Conservation (phyloP, 805 yeast genomes). For the Candida railenensis region DNA sequence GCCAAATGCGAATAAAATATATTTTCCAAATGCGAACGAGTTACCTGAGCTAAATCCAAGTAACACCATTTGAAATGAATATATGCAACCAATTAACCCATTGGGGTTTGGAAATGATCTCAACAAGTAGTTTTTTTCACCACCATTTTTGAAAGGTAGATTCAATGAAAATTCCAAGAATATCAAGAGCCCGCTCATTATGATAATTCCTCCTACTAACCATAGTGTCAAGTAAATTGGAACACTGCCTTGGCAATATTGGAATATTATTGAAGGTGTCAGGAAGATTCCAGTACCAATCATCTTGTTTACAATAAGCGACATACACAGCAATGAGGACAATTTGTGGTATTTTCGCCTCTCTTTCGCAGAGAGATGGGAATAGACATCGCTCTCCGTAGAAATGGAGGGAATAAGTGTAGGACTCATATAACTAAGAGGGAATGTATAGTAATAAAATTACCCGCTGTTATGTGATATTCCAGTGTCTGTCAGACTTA, state of each 20-base stretch:
- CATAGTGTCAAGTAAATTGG: conserved; percentile 32
- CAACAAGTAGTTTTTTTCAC: conserved; percentile 40
- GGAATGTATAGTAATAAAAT: neutral
- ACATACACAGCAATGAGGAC: conserved; percentile 23
- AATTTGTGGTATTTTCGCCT: conserved; percentile 4
- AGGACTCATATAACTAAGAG: neutral
- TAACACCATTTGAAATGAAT: conserved; percentile 53
- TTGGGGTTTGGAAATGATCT: conserved; percentile 31
- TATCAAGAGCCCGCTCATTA: conserved; percentile 39
- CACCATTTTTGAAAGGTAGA: conserved; percentile 41
- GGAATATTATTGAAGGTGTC: conserved; percentile 41
- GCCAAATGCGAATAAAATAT: conserved; percentile 41
- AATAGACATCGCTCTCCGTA: conserved; percentile 1
- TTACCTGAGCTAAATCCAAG: conserved; percentile 64
- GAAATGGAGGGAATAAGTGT: conserved; percentile 6
- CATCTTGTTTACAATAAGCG: conserved; percentile 42
- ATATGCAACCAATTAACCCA: conserved; percentile 37
- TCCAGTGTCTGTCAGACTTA: too few species aligned
- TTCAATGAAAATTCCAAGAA: conserved; percentile 41
- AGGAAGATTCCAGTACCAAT: conserved; percentile 44
- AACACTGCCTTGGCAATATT: conserved; percentile 38
- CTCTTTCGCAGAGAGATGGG: neutral
- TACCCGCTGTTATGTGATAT: too few species aligned
- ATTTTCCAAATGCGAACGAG: conserved; percentile 64
- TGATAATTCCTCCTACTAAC: conserved; percentile 35